These are phyloP conservation scores for Naematelia encephala DNA, from an alignment of 768 basidiomycete species.

Conservation along the genomic window DNA sequence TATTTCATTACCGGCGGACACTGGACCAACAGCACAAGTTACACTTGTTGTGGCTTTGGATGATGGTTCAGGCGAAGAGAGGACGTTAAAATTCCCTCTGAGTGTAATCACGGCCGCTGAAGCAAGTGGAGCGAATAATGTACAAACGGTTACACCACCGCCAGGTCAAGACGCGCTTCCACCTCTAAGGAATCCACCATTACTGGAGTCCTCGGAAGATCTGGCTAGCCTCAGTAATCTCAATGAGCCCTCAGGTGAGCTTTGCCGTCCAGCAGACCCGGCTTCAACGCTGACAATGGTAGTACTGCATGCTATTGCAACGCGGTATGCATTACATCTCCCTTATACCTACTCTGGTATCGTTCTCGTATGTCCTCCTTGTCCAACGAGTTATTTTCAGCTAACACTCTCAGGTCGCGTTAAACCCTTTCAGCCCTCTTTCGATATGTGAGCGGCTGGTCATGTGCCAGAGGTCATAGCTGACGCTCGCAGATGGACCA, in stretches of 20 bases:
- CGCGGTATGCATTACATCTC: constrained; percentile 93
- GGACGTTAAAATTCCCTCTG: constrained; percentile 35
- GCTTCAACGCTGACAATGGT: constrained; percentile 6
- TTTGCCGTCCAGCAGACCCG: not conserved
- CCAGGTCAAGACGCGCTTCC: constrained; percentile 59
- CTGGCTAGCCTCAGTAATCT: constrained; percentile 95
- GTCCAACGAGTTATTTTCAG: not conserved
- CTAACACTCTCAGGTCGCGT: constrained; percentile 61
- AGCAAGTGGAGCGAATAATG: constrained; percentile 17
- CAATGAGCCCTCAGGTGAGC: constrained; percentile 90
- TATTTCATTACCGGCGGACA: constrained; percentile 31
- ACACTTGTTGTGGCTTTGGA: constrained; percentile 29
- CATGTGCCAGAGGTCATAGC: not conserved
- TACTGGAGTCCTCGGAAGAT: constrained; percentile 96
- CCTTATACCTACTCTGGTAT: constrained; percentile 99
- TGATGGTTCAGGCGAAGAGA: constrained; percentile 6
- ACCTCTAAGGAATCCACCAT: constrained; percentile 90
- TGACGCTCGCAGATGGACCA: constrained; percentile 61
- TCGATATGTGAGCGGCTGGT: constrained; percentile 61
- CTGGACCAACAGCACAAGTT: constrained; percentile 24
- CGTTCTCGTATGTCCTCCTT: constrained; percentile 58
- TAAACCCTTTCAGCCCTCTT: constrained; percentile 97
- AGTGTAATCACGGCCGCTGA: constrained; percentile 26
- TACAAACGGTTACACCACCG: constrained; percentile 21
- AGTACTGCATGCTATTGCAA: constrained; percentile 96